Percentiles rank a stretch among this genome's conserved stretches.
Evolutionary conservation across 2,329 filamentous ascomycete species (phyloP).

Genomic region (Penicillium sp.): DNA sequence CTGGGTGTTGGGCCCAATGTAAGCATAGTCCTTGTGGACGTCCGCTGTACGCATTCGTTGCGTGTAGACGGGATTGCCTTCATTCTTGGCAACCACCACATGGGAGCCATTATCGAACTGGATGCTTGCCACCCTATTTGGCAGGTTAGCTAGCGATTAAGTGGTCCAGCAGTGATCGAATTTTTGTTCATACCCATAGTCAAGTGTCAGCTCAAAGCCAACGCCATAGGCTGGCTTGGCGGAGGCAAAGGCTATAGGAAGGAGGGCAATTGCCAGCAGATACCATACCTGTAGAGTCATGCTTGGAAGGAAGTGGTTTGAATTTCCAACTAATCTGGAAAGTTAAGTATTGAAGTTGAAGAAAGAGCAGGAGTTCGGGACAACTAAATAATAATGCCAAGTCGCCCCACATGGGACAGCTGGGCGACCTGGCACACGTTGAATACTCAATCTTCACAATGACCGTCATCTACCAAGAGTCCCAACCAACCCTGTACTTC

Average conservation of each 20-base stretch:
- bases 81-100: not conserved
- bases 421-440: too few species aligned
- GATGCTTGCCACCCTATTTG: not conserved
- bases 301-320: not conserved
- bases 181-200: not conserved
- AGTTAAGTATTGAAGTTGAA: not conserved
- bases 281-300: not conserved
- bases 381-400: not conserved
- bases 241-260: not conserved
- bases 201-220: not conserved
- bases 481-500: too few species aligned
- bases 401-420: not conserved
- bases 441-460: not conserved
- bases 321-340: not conserved
- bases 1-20: not conserved
- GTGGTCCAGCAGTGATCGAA: not conserved
- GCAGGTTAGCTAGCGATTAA: not conserved
- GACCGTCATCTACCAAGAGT: not conserved
- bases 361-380: not conserved
- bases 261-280: not conserved
- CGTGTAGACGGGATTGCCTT: not conserved
- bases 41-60: not conserved
- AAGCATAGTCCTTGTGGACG: not conserved
- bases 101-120: not conserved
- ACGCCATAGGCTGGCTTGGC: not conserved